A percentile compares a stretch with the other conserved stretches of the same genome.
These are phyloP conservation scores for Colletotrichum neosansevieriae DNA, from an alignment of 2,329 filamentous ascomycete genomes.

Conservation along the genomic window DNA sequence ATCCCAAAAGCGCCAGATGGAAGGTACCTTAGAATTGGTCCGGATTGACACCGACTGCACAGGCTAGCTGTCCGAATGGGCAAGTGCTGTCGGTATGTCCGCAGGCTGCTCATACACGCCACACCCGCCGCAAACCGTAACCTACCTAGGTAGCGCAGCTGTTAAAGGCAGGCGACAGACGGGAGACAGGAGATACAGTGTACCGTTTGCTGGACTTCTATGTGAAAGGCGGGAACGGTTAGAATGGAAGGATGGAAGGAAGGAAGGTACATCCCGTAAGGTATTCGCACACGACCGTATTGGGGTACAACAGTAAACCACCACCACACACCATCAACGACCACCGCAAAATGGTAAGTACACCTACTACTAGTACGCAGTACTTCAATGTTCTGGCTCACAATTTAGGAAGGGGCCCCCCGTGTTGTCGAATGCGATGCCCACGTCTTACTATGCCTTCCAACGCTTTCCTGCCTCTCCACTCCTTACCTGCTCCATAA, in stretches of 20 bases:
- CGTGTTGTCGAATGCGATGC: slow-evolving; percentile 27
- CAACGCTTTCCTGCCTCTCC: slow-evolving; percentile 27
- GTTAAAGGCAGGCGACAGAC: too few relatives aligned
- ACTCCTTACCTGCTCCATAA: slow-evolving; percentile 36
- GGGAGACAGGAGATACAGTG: neutral
- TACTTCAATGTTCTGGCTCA: too few relatives aligned
- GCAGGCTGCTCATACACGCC: slow-evolving; percentile 7
- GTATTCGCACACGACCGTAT: too few relatives aligned
- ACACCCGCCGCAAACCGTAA: slow-evolving; percentile 4
- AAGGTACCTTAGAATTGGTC: too few relatives aligned
- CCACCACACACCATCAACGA: too few relatives aligned
- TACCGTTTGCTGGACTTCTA: neutral
- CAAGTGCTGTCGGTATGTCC: slow-evolving; percentile 8
- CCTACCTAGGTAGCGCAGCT: too few relatives aligned
- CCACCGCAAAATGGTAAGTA: neutral
- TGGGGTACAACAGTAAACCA: too few relatives aligned
- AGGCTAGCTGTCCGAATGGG: neutral
- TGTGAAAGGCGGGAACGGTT: too few relatives aligned
- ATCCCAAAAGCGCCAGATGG: too few relatives aligned
- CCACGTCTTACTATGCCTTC: neutral
- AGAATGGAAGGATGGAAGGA: too few relatives aligned
- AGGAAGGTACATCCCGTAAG: too few relatives aligned
- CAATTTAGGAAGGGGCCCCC: slow-evolving; percentile 13
- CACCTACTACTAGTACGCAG: too few relatives aligned
- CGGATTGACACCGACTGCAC: slow-evolving; percentile 23